Base-by-base conservation (phyloP, 2,329 filamentous ascomycete genomes). In the Hansfordia pulvinata region DNA sequence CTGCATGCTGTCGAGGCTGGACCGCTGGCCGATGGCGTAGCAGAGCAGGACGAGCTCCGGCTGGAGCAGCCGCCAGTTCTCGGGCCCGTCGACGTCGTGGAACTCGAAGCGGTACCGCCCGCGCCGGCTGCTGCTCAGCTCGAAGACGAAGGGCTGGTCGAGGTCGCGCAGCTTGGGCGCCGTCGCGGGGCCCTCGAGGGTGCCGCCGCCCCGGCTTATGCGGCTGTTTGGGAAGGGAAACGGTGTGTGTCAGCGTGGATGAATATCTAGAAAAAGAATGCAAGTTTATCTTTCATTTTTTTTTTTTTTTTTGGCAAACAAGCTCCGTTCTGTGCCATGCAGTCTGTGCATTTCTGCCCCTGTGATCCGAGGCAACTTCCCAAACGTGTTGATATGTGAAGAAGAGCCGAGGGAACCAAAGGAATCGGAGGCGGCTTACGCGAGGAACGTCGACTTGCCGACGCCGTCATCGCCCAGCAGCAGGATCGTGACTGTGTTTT, bases 401-500 rank as follows among this genome's bases (percentile, higher is more conserved):
- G 19, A 26, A 27, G 16, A 26, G 24, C 34, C 17, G 30, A 22
- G n/a, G 11, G 14, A 28, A 17, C 20, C 8, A 17, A 21, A 17
- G 27, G 26, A 32, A 19, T 30, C 27, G 34, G 19, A 31, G 32
- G 21, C 16, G 38, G 60, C 69, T 36, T 41, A 74, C 69, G 69
- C 70, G 40, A 75, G 43, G 44, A 75, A 73, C 1, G 62, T 69
- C 13, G 67, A 69, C 47, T 75, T 76, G 29, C 69, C 69, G 35
- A 67, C 67, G 40, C 56, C 56, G 32, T 63, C 58, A 46, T 75
- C 69, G 17, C 70, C 69, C n/a, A 75, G 50, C 12, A 74, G 45
- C 16, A 75, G 44, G 10, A 75, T 51, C n/a, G 54, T 66, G 39
- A 71, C 52, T 25, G 53, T 53, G 29, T 61, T 47, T 19, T 53